A percentile compares a stretch with the other conserved stretches of the same genome.
Evolutionary conservation across 2,329 filamentous ascomycete genomes (phyloP).

Genomic region (Coniella lustricola): DNA sequence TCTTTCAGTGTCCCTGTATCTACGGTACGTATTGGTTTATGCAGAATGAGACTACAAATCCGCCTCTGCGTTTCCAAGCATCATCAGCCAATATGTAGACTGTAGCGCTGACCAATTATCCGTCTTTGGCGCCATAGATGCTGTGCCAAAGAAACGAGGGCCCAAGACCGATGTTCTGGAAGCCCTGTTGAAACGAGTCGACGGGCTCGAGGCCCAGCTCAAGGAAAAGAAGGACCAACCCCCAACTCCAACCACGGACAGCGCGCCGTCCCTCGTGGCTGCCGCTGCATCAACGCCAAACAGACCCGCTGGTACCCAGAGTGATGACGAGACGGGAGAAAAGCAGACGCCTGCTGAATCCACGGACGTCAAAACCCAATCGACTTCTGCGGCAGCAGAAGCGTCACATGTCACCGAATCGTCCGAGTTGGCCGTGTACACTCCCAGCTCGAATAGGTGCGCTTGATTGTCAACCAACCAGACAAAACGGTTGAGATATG

Average conservation of each 20-base stretch:
- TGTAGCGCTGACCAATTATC: slow-evolving; percentile 6
- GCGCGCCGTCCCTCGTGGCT: slow-evolving; percentile 17
- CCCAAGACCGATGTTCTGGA: slow-evolving; percentile 87
- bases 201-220: slow-evolving; percentile 73
- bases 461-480: slow-evolving; percentile 6
- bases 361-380: slow-evolving; percentile 32
- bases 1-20: slow-evolving; percentile 81
- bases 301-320: slow-evolving; percentile 11
- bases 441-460: slow-evolving; percentile 34
- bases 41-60: background rate
- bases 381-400: slow-evolving; percentile 35
- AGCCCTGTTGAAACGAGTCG: slow-evolving; percentile 75
- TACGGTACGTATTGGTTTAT: slow-evolving; percentile 56
- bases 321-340: slow-evolving; percentile 12
- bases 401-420: slow-evolving; percentile 27
- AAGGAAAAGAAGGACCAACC: slow-evolving; percentile 50
- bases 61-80: no score
- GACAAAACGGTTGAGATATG: background rate
- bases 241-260: slow-evolving; percentile 22
- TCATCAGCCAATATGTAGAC: background rate
- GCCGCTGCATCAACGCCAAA: slow-evolving; percentile 18
- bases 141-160: slow-evolving; percentile 81
- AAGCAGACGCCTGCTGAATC: slow-evolving; percentile 21
- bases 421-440: slow-evolving; percentile 35
- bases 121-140: slow-evolving; percentile 47